A percentile compares a stretch with the other conserved stretches of the same genome.
Conservation (phyloP, 345 rosid species). For the Mercurialis annua region DNA sequence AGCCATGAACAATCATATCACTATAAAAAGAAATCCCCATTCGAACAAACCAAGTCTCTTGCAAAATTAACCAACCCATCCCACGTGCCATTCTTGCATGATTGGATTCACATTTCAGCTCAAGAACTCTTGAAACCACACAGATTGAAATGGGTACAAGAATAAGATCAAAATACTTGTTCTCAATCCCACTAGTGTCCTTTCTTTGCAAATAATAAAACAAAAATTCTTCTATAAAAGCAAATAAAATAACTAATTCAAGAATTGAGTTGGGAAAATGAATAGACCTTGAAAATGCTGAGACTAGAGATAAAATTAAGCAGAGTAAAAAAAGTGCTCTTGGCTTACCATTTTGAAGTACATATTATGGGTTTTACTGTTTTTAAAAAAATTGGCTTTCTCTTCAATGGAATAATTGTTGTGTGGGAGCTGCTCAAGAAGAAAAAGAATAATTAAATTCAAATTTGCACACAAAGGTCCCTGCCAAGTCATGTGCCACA, state of each 20-base stretch:
- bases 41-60: slow-evolving; percentile 85
- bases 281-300: slow-evolving; percentile 24
- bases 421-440: no score
- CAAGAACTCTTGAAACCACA: slow-evolving; percentile 51
- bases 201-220: slow-evolving; percentile 74
- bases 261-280: slow-evolving; percentile 50
- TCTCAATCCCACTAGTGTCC: slow-evolving; percentile 46
- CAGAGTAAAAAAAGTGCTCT: slow-evolving; percentile 56
- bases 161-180: slow-evolving; percentile 75
- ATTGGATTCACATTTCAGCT: slow-evolving; percentile 36
- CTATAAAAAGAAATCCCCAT: slow-evolving; percentile 82
- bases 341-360: no score
- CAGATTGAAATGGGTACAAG: slow-evolving; percentile 72
- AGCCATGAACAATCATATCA: slow-evolving; percentile 58
- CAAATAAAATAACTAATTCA: slow-evolving; percentile 58
- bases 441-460: no score
- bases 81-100: slow-evolving; percentile 56
- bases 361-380: no score
- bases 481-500: no score
- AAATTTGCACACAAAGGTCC: no score
- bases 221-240: slow-evolving; percentile 74
- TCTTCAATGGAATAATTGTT: no score
- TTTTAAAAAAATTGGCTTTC: no score
- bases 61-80: slow-evolving; percentile 66
- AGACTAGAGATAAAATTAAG: slow-evolving; percentile 47